A percentile compares a stretch with the other conserved stretches of the same genome.
Evolutionary conservation across 2,329 filamentous ascomycete species (phyloP).

Genomic region (Thelonectria rubi): DNA sequence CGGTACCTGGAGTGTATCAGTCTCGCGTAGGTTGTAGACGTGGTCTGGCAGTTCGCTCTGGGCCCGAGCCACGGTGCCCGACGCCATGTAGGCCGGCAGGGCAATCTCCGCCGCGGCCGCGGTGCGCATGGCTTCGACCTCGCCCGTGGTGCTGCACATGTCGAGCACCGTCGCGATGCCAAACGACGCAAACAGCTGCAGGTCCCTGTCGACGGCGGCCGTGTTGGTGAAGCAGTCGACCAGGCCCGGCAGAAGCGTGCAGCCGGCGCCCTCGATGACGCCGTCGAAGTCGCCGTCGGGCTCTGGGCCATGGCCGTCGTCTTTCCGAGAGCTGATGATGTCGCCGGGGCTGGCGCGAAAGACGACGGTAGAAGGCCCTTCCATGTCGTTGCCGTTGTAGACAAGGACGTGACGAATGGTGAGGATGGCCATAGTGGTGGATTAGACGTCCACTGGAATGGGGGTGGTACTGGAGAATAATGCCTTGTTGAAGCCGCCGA

Average conservation of each 20-base stretch:
- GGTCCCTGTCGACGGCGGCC: not conserved
- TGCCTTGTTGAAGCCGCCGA: too few relatives aligned
- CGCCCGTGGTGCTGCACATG: conserved; percentile 22
- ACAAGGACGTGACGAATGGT: not conserved
- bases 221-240: conserved; percentile 29
- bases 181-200: conserved; percentile 6
- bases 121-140: conserved; percentile 21
- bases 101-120: not conserved
- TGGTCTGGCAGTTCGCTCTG: not conserved
- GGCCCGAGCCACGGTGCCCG: conserved; percentile 18
- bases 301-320: not conserved
- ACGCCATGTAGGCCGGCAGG: conserved; percentile 25
- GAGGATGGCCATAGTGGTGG: not conserved
- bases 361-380: not conserved
- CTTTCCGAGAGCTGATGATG: not conserved
- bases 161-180: conserved; percentile 30
- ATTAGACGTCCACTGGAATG: too few relatives aligned
- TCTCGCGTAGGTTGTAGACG: conserved; percentile 7
- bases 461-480: too few relatives aligned
- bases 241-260: conserved; percentile 27
- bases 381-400: not conserved
- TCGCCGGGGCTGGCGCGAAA: not conserved
- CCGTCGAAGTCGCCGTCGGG: not conserved
- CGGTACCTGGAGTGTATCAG: not conserved
- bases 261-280: conserved; percentile 48